Base-by-base conservation (phyloP, 352 stramenopile species). In the Pythium coloratum region DNA sequence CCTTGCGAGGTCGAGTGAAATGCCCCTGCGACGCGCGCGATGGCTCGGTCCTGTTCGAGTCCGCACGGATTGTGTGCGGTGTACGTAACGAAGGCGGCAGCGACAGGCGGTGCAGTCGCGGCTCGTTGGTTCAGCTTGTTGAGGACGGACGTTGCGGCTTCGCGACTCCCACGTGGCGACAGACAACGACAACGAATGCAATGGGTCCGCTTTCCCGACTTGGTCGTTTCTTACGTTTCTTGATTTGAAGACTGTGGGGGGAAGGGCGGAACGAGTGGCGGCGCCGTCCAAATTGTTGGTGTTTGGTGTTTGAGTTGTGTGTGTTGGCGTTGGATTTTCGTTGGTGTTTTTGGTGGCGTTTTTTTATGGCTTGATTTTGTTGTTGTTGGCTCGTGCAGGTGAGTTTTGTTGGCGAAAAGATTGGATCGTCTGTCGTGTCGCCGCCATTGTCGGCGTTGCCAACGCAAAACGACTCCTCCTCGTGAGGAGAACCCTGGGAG, bases 211-310 rank as follows among this genome's bases (percentile, higher is more conserved):
- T 49, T 55, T 55, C 8, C 24, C 8, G 18, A 24, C 7, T 32
- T 14, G 24, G 47, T 55, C 49, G 49, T 55, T 55, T 33, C 24
- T 55, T 55, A 18, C 49, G 49, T 30, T 34, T 34, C 28, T 3
- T 49, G 40, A 49, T 49, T 12, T 49, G 40, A 49, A 49, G 40
- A n/a, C 2, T n/a, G 40, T 55, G 18, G 24, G 20, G 20, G 9
- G 49, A 34, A 34, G n/a, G 49, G 49, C 49, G 49, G 46, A 54
- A 54, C 24, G 46, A 54, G 46, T 54, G 46, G 49, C 28, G 20
- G 20, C 49, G 49, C 20, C 20, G 20, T 16, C 9, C 49, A 55
- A 55, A 16, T 7, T 34, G 24, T 34, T 34, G 28, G 28, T 20
- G 24, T 55, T 30, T 51, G 20, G 28, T 30, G 47, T 44, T 44